These are phyloP conservation scores for Onygenales sp. DNA, from an alignment of 2,329 filamentous ascomycete species.

Conservation along the genomic window DNA sequence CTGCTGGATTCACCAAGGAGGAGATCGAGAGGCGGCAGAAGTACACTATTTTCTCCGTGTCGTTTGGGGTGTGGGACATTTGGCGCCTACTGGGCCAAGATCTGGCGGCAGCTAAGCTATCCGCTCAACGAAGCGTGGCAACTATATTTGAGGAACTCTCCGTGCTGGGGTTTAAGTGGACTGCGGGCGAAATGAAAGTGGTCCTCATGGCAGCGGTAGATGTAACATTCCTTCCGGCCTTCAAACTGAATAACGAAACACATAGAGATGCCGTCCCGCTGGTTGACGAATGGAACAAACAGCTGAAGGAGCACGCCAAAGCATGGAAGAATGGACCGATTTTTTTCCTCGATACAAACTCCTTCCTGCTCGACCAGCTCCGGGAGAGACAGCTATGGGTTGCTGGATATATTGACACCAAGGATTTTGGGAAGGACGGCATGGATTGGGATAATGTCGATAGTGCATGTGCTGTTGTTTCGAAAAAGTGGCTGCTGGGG, in stretches of 20 bases:
- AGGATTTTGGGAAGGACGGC: slow-evolving; percentile 24
- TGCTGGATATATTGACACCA: slow-evolving; percentile 25
- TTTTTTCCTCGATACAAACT: slow-evolving; percentile 32
- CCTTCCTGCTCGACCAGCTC: slow-evolving; percentile 29
- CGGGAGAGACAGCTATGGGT: slow-evolving; percentile 28
- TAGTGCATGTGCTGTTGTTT: slow-evolving; percentile 23
- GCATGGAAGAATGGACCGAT: slow-evolving; percentile 25
- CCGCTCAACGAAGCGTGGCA: slow-evolving; percentile 22
- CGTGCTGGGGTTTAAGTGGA: slow-evolving; percentile 20
- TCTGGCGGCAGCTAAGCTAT: slow-evolving; percentile 16
- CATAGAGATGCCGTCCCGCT: slow-evolving; percentile 27
- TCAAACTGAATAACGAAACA: slow-evolving; percentile 16
- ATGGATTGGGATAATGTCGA: slow-evolving; percentile 28
- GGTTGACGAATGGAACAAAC: slow-evolving; percentile 26
- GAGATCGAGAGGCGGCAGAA: slow-evolving; percentile 17
- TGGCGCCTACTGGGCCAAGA: slow-evolving; percentile 25
- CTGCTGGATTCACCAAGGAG: slow-evolving; percentile 15
- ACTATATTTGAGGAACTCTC: slow-evolving; percentile 25
- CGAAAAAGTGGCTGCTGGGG: slow-evolving; percentile 17
- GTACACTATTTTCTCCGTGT: slow-evolving; percentile 26
- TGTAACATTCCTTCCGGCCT: slow-evolving; percentile 32
- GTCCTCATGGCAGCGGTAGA: slow-evolving; percentile 30
- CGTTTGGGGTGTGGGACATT: slow-evolving; percentile 32
- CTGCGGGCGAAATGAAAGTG: slow-evolving; percentile 22
- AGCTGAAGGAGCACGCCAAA: slow-evolving; percentile 19